Evolutionary conservation across 208 protist species (phyloP).

Genomic region (Wallacemonas sp.): DNA sequence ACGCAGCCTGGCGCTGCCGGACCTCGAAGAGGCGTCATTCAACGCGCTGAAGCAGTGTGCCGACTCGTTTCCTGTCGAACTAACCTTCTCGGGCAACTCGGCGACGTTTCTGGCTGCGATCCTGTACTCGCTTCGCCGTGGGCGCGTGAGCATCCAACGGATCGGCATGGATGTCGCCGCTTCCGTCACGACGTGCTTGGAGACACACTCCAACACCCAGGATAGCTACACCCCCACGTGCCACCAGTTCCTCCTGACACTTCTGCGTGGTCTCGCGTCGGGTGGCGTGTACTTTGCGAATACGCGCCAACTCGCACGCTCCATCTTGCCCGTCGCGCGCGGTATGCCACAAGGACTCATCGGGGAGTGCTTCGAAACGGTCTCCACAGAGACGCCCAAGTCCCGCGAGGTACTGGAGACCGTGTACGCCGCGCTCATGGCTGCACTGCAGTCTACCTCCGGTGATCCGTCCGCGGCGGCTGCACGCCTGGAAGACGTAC

Average conservation of each 20-base stretch:
- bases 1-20: slow-evolving; percentile 47
- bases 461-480: slow-evolving; percentile 1
- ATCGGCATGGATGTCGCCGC: slow-evolving; percentile 55
- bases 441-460: not conserved
- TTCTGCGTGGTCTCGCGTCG: slow-evolving; percentile 25
- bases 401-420: slow-evolving; percentile 19
- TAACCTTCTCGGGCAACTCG: slow-evolving; percentile 49
- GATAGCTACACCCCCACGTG: slow-evolving; percentile 18
- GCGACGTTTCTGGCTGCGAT: slow-evolving; percentile 62
- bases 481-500: slow-evolving; percentile 36
- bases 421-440: slow-evolving; percentile 26
- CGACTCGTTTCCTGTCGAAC: slow-evolving; percentile 56
- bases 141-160: slow-evolving; percentile 54
- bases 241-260: slow-evolving; percentile 19
- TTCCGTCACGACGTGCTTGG: slow-evolving; percentile 44
- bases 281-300: slow-evolving; percentile 26
- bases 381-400: slow-evolving; percentile 21
- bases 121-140: slow-evolving; percentile 62
- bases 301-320: slow-evolving; percentile 19
- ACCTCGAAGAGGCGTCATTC: slow-evolving; percentile 64
- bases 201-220: slow-evolving; percentile 17
- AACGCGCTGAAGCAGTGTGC: slow-evolving; percentile 63
- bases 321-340: slow-evolving; percentile 18
- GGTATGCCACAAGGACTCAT: slow-evolving; percentile 18
- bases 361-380: slow-evolving; percentile 17